phyloP scores from a whole-genome alignment of 2,329 filamentous ascomycete genomes.

The Venturia aucupariae region DNA sequence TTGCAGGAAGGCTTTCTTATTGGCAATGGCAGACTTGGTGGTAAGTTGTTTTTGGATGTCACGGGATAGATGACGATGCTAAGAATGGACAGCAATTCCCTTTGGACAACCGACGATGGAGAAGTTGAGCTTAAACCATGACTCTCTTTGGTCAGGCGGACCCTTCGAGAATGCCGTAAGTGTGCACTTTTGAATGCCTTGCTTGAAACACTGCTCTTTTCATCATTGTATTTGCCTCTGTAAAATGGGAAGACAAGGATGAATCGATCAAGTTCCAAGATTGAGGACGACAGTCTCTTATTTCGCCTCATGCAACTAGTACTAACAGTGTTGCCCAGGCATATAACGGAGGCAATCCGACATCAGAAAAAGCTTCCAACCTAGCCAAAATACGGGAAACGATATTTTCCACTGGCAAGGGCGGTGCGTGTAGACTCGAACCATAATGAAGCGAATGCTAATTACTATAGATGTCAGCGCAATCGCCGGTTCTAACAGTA shows the following conservation, averaged over 20 bases:
- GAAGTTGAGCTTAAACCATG: slow-evolving; percentile 38
- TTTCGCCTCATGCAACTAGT: background rate
- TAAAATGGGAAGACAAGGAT: background rate
- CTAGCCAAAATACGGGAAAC: slow-evolving; percentile 36
- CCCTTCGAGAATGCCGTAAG: slow-evolving; percentile 37
- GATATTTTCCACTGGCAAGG: slow-evolving; percentile 42
- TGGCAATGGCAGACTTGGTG: slow-evolving; percentile 41
- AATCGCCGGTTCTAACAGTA: slow-evolving; percentile 30
- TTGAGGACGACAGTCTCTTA: background rate
- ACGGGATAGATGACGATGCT: background rate
- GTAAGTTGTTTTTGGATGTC: slow-evolving; percentile 20
- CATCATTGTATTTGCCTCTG: background rate
- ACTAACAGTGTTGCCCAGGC: background rate
- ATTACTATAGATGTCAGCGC: slow-evolving; percentile 25
- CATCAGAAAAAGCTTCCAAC: slow-evolving; percentile 24
- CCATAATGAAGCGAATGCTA: background rate
- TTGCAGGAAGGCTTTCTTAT: slow-evolving; percentile 32
- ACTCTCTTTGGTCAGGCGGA: slow-evolving; percentile 43
- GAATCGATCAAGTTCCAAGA: background rate
- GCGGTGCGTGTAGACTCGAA: slow-evolving; percentile 24
- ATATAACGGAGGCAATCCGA: slow-evolving; percentile 36
- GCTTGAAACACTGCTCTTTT: background rate
- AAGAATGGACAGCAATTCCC: slow-evolving; percentile 28
- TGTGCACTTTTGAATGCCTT: background rate
- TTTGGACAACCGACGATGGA: slow-evolving; percentile 37